Conservation (phyloP, 2,329 filamentous ascomycete genomes). For the Pestalotiopsis sp. region DNA sequence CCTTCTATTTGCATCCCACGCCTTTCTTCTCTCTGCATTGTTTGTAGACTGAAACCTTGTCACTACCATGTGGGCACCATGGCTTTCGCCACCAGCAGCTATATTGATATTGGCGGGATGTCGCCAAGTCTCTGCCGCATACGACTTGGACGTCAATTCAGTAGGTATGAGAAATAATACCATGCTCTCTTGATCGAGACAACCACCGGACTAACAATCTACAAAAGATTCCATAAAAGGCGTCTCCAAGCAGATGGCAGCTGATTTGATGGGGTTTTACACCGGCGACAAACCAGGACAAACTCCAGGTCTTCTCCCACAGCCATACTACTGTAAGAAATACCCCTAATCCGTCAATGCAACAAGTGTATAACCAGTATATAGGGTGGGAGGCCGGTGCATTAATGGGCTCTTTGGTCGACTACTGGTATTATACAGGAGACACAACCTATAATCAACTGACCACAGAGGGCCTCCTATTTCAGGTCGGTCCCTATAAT, state of each 20-base stretch:
- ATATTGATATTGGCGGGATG: conserved; percentile 20
- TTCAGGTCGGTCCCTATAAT: conserved; percentile 71
- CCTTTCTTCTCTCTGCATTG: background rate
- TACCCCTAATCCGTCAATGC: too few species aligned
- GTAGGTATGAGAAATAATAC: conserved; percentile 20
- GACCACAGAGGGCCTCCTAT: conserved; percentile 68
- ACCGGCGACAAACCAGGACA: conserved; percentile 51
- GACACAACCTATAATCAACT: conserved; percentile 73
- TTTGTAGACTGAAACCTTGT: conserved; percentile 15
- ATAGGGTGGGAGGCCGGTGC: conserved; percentile 75
- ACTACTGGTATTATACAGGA: conserved; percentile 85
- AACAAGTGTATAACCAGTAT: background rate
- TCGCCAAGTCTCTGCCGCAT: conserved; percentile 19
- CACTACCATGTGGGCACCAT: conserved; percentile 22
- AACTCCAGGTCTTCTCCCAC: conserved; percentile 53
- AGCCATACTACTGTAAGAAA: conserved; percentile 57
- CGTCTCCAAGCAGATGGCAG: conserved; percentile 52
- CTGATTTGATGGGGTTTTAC: conserved; percentile 53
- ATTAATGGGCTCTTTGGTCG: conserved; percentile 71
- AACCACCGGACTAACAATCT: background rate
- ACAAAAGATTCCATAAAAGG: conserved; percentile 50
- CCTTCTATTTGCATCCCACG: background rate
- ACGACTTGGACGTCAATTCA: conserved; percentile 30
- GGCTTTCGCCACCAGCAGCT: conserved; percentile 21
- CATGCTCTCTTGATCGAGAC: background rate